These are phyloP conservation scores for Rhodotorula sp. DNA, from an alignment of 1,284 basidiomycete genomes.

Conservation along the genomic window DNA sequence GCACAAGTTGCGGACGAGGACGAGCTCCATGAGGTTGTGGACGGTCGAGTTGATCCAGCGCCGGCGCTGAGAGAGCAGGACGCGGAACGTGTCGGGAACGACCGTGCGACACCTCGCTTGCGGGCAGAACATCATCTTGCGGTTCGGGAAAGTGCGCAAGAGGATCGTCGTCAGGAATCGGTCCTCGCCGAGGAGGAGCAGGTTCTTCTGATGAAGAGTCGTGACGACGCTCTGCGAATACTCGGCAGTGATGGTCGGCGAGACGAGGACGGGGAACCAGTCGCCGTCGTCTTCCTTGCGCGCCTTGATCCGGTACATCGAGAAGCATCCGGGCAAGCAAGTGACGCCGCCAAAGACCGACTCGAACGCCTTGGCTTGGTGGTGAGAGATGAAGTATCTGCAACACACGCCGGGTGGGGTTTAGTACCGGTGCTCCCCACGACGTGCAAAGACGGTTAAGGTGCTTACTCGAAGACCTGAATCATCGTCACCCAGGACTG, in stretches of 20 bases:
- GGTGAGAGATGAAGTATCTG: constrained; percentile 99
- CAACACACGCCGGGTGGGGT: neutral
- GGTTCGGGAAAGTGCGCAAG: constrained; percentile 91
- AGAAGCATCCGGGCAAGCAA: constrained; percentile 98
- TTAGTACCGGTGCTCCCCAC: neutral
- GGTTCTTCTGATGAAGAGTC: constrained; percentile 96
- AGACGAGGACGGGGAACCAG: constrained; percentile 96
- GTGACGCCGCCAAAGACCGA: constrained; percentile 99
- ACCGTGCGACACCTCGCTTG: constrained; percentile 93
- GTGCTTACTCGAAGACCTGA: constrained; percentile 65
- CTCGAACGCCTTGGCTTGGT: constrained; percentile 96
- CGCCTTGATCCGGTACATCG: constrained; percentile 98
- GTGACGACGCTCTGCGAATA: constrained; percentile 92
- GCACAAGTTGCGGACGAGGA: constrained; percentile 88
- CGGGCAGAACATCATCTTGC: constrained; percentile 99
- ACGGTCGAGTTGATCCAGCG: constrained; percentile 99
- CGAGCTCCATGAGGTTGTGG: constrained; percentile 98
- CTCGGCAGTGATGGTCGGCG: constrained; percentile 95
- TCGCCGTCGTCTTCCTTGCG: constrained; percentile 82
- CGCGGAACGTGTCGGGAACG: constrained; percentile 89
- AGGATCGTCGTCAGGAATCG: constrained; percentile 95
- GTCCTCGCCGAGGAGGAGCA: constrained; percentile 94
- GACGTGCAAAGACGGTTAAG: neutral
- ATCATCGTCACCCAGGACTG: constrained; percentile 98
- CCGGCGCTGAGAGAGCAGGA: constrained; percentile 92